Base-by-base conservation (phyloP, 1,139 yeast species). In the Saccharomyces hybrid region DNA sequence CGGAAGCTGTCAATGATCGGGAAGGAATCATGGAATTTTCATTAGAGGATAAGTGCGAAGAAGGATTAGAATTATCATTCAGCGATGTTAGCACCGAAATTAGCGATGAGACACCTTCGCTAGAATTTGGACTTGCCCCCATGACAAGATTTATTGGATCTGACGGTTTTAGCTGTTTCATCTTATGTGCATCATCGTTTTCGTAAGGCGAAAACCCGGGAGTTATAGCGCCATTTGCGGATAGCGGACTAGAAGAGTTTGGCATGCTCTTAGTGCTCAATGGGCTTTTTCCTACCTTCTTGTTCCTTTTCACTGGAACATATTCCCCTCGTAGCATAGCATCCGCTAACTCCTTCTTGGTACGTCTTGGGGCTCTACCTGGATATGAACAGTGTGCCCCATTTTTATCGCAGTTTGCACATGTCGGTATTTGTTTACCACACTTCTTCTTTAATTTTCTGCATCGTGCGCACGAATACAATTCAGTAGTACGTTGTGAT, bases 361-460 rank as follows among this genome's bases (percentile, higher is more conserved):
- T 64, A 69, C 80, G 67, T 59, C 76, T 68, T 32, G 73, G 71
- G 0, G 75, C 73, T 52, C 75, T 66, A 3, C 76, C 75, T 3
- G 78, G 74, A 59, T 79, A 80, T 23, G 67, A 69, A 63, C 84
- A 80, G 2, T 50, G 51, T 52, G 70, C 74, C 3, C 69, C 67
- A 3, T 75, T 73, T 55, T 70, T 74, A 13, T 54, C 56, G 60
- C 84, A 80, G 57, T 76, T 77, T 8, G 60, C 54, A 58, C 84
- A 79, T n/a, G 62, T 69, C 0, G 82, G 81, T 1, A 68, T 55
- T 19, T 73, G 71, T 58, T 76, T 75, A 2, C 78, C 70, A 61
- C 84, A 80, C 59, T 76, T 77, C 63, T 78, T 78, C 67, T 80
- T 79, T 49, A 78, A 65, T 49, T 73, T 67, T 52, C 82, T 65